Conservation (phyloP, 192 early-diverging fungal species). For the Rhizophagus sp. region DNA sequence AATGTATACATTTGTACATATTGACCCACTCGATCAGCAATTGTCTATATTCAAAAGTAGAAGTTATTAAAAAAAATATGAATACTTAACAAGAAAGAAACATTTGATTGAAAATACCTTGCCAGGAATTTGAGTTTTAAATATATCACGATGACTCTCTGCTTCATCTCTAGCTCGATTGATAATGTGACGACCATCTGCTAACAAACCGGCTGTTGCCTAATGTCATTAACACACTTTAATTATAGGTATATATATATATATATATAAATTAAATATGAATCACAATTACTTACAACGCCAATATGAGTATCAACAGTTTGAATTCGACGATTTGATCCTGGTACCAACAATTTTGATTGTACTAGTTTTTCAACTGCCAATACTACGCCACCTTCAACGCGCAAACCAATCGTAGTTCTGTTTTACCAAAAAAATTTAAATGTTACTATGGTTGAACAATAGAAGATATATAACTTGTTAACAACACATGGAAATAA, state of each 20-base stretch:
- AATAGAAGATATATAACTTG: background rate
- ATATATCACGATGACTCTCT: constrained; percentile 82
- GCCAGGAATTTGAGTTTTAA: constrained; percentile 79
- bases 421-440: constrained; percentile 39
- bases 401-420: constrained; percentile 91
- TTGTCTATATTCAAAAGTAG: constrained; percentile 49
- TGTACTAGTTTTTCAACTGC: constrained; percentile 95
- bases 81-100: constrained; percentile 1
- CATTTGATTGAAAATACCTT: constrained; percentile 53
- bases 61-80: background rate
- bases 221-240: constrained; percentile 29
- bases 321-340: constrained; percentile 91
- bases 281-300: constrained; percentile 60
- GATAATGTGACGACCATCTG: constrained; percentile 89
- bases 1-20: constrained; percentile 97
- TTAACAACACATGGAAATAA: background rate
- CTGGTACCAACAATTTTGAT: constrained; percentile 91
- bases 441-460: background rate
- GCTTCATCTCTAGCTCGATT: constrained; percentile 92
- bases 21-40: constrained; percentile 90
- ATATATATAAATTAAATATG: background rate
- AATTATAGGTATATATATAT: background rate
- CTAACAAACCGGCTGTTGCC: constrained; percentile 90
- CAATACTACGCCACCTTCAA: constrained; percentile 94
- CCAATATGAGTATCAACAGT: constrained; percentile 92